phyloP scores from a whole-genome alignment of 371 early-diverging fungal genomes.

The Parasitella parasitica region DNA sequence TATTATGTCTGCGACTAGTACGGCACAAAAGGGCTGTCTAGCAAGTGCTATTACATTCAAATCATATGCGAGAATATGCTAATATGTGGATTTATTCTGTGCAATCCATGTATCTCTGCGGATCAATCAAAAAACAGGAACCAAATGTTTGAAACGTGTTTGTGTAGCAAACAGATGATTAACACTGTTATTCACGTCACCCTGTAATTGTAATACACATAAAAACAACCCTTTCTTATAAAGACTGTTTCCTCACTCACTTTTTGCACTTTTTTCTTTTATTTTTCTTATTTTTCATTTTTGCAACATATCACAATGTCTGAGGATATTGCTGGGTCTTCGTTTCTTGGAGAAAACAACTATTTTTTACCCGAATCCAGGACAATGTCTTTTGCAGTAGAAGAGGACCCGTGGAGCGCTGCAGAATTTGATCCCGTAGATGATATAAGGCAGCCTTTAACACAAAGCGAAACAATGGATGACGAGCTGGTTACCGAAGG shows the following conservation, averaged over 20 bases:
- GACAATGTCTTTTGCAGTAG: conserved; percentile 22
- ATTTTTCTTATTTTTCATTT: background rate
- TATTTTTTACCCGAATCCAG: conserved; percentile 21
- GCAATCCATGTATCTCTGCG: conserved; percentile 55
- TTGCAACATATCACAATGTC: conserved; percentile 3
- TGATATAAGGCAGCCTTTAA: conserved; percentile 19
- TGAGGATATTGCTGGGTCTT: conserved; percentile 8
- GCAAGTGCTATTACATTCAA: too few relatives aligned
- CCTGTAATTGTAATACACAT: background rate
- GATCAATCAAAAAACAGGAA: background rate
- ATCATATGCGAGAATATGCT: conserved; percentile 70
- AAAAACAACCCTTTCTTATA: background rate
- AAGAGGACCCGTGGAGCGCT: conserved; percentile 29
- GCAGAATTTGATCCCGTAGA: conserved; percentile 23
- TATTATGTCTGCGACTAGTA: too few relatives aligned
- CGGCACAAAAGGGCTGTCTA: conserved; percentile 57
- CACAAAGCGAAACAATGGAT: conserved; percentile 7
- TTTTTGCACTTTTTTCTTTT: background rate
- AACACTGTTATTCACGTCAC: background rate
- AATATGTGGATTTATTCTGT: too few relatives aligned
- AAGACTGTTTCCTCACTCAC: background rate
- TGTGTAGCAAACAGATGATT: background rate
- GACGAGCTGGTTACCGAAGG: conserved; percentile 20
- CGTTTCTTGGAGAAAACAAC: conserved; percentile 2
- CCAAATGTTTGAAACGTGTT: background rate